Evolutionary conservation across 2,329 filamentous ascomycete species (phyloP), one percentile per base, ranked within the genome.

Genomic region (Talaromyces marneffei): DNA sequence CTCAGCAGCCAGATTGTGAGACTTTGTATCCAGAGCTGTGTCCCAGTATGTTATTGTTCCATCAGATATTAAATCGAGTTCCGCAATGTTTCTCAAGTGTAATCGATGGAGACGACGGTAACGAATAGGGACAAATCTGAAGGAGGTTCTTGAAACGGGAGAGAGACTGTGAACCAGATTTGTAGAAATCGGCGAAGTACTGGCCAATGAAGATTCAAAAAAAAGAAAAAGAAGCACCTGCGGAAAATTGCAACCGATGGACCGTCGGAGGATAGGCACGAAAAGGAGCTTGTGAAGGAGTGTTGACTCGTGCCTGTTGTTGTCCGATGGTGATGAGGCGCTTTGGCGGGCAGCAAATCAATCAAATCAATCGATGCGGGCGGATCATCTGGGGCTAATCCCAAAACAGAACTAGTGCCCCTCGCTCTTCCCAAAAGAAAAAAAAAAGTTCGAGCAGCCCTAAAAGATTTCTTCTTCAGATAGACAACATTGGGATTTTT

Each of bases 381-480:
- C 58, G 62, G 61, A 62, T 53, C 40, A 25, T 37, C 33, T 33
- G 18, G 48, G 16, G 57, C 62, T 64, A 64, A 33, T 9, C 60
- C 57, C n/a, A 1, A 20, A 54, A 7, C 33, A 18, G 60, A 16
- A 14, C 53, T 62, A 62, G 39, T 55, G 56, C 18, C 50, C 57
- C 57, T 56, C 62, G 42, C 20, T 54, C 48, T 62, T 62, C 60
- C 57, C 57, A 29, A 52, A 52, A 55, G 56, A 60, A 64, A 52
- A 48, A 57, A 63, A 64, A 64, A 62, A 61, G 54, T 63, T 55
- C 60, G 46, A 57, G 62, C 54, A 59, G 50, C 60, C 60, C 62
- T 58, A 62, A 62, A 53, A 56, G 35, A 57, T 57, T 57, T 59
- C 44, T 55, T 54, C 53, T 59, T 57, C n/a, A 29, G 18, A 12